These are phyloP conservation scores for Tulasnella sp. DNA, from an alignment of 768 basidiomycete genomes.

Conservation along the genomic window DNA sequence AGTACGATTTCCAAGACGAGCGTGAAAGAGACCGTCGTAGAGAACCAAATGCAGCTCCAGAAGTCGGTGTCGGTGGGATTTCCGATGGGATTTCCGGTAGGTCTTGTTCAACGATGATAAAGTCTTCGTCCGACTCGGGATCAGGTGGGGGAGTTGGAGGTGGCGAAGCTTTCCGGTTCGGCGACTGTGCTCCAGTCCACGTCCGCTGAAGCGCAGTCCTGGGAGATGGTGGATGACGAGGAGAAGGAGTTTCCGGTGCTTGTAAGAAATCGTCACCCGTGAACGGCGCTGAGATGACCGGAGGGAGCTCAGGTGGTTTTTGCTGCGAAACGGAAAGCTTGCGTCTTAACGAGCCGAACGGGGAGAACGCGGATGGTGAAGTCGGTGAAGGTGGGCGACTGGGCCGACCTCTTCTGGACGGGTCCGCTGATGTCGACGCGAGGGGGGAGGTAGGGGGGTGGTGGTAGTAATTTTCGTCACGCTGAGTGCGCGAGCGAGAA, in stretches of 20 bases:
- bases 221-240: no score
- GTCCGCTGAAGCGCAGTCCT: not conserved
- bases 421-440: not conserved
- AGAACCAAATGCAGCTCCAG: not conserved
- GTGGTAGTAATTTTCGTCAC: not conserved
- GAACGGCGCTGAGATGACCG: not conserved
- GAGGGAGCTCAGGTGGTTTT: not conserved
- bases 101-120: not conserved
- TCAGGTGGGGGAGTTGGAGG: not conserved
- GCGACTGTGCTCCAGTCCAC: not conserved
- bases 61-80: not conserved
- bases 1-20: not conserved
- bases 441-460: not conserved
- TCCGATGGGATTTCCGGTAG: not conserved
- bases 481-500: not conserved
- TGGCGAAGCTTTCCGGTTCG: not conserved
- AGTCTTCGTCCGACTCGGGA: not conserved
- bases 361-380: not conserved
- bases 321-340: not conserved
- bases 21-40: not conserved
- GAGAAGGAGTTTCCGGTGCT: not conserved
- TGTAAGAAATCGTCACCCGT: not conserved
- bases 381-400: not conserved
- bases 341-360: not conserved
- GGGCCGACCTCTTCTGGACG: not conserved